These are phyloP conservation scores for Heterobasidion occidentale DNA, from an alignment of 1,284 basidiomycete genomes.

Conservation along the genomic window DNA sequence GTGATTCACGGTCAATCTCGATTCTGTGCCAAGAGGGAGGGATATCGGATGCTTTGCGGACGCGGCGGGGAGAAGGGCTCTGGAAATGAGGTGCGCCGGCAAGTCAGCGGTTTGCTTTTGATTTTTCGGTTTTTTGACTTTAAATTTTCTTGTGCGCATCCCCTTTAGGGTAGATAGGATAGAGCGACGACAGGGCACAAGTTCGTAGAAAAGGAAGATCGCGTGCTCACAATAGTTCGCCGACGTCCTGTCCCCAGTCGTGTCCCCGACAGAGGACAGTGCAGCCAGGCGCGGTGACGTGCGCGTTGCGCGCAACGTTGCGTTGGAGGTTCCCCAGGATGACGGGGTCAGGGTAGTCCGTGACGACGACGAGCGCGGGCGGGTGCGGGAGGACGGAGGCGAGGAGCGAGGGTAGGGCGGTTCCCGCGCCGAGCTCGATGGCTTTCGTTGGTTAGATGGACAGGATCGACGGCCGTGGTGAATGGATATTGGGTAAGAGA, in stretches of 20 bases:
- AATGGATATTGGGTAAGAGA: no score
- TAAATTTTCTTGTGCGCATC: background rate
- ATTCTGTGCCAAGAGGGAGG: slow-evolving; percentile 1
- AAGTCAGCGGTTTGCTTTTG: background rate
- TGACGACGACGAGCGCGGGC: slow-evolving; percentile 48
- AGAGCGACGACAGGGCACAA: background rate
- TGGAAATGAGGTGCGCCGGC: no score
- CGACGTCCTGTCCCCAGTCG: slow-evolving; percentile 52
- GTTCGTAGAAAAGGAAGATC: background rate
- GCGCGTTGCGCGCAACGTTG: slow-evolving; percentile 45
- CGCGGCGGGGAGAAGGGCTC: no score
- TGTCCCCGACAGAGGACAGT: slow-evolving; percentile 40
- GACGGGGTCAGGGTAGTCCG: slow-evolving; percentile 58
- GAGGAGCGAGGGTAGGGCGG: slow-evolving; percentile 57
- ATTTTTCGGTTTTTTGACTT: background rate
- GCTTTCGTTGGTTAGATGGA: slow-evolving; percentile 27
- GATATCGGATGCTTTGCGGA: background rate
- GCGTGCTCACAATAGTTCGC: slow-evolving; percentile 38
- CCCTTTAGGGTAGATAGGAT: no score
- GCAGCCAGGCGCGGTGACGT: slow-evolving; percentile 20
- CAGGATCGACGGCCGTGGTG: no score
- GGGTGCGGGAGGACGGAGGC: slow-evolving; percentile 33
- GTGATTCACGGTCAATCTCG: background rate
- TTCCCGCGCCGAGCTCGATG: slow-evolving; percentile 61
- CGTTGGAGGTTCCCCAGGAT: slow-evolving; percentile 47